Evolutionary conservation across 345 rosid species (phyloP).

Genomic region (Zanthoxylum bungeanum): DNA sequence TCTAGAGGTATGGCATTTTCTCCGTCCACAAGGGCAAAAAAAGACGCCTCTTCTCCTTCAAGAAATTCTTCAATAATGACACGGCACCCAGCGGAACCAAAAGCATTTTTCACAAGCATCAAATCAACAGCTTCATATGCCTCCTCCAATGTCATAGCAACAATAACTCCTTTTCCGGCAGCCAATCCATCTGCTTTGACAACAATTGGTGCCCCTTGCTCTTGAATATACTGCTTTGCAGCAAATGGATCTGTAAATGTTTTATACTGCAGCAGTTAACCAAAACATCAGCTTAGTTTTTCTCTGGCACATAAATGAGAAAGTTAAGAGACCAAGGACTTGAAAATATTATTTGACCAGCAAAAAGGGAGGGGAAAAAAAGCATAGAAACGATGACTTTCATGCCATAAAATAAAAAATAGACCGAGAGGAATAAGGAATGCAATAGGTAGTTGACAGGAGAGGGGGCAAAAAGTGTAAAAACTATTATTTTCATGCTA

Average conservation of each 20-base stretch:
- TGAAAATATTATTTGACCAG: too few species aligned
- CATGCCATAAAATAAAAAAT: too few species aligned
- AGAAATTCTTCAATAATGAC: constrained; percentile 77
- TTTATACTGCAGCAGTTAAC: constrained; percentile 51
- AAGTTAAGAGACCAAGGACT: neutral
- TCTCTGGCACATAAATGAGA: neutral
- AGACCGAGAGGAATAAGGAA: too few species aligned
- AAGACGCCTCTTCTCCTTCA: constrained; percentile 96
- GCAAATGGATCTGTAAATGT: constrained; percentile 62
- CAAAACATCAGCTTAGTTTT: neutral
- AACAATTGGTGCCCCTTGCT: constrained; percentile 81
- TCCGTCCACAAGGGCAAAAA: constrained; percentile 91
- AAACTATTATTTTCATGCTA: neutral
- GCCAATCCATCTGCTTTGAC: constrained; percentile 96
- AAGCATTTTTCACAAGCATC: constrained; percentile 69
- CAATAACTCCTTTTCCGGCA: constrained; percentile 92
- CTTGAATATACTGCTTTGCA: constrained; percentile 68
- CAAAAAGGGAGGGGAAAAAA: neutral
- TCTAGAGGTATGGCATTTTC: constrained; percentile 86
- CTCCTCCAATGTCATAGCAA: constrained; percentile 74
- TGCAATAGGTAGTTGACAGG: neutral
- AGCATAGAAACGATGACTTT: too few species aligned
- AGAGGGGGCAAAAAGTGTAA: too few species aligned
- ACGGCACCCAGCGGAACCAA: constrained; percentile 81
- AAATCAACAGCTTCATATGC: constrained; percentile 86